Evolutionary conservation across 192 early-diverging fungal genomes (phyloP).

Genomic region (Coemansia sp.): DNA sequence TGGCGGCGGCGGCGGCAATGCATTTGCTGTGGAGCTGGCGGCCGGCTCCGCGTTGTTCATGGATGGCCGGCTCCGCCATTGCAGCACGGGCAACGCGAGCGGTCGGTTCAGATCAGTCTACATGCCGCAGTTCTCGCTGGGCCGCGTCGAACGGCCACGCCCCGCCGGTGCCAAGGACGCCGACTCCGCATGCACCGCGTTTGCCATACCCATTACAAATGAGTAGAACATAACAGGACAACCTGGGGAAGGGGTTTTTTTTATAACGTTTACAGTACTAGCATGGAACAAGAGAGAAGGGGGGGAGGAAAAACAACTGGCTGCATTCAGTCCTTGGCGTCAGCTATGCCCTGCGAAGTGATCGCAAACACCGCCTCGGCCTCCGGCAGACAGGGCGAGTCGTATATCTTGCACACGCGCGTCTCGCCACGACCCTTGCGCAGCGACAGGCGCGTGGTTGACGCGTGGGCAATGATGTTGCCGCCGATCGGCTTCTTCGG

Average conservation of each 20-base stretch:
- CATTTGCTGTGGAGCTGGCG: slow-evolving; percentile 19
- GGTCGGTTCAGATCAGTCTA: slow-evolving; percentile 28
- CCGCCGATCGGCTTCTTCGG: slow-evolving; percentile 97
- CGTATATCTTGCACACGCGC: slow-evolving; percentile 95
- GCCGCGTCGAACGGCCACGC: slow-evolving; percentile 3
- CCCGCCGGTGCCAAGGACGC: neutral
- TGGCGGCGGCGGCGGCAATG: neutral
- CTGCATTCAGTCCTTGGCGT: slow-evolving; percentile 69
- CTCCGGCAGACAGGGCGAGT: slow-evolving; percentile 93
- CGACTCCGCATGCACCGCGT: slow-evolving; percentile 7
- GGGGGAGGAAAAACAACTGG: slow-evolving; percentile 4
- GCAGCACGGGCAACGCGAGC: slow-evolving; percentile 27
- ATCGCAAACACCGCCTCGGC: slow-evolving; percentile 92
- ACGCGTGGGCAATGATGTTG: slow-evolving; percentile 98
- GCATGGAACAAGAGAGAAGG: neutral
- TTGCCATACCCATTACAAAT: slow-evolving; percentile 19
- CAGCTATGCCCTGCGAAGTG: slow-evolving; percentile 81
- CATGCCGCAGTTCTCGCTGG: slow-evolving; percentile 51
- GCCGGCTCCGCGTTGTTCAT: slow-evolving; percentile 47
- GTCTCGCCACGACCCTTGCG: slow-evolving; percentile 90
- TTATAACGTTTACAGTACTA: neutral
- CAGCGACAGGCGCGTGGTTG: slow-evolving; percentile 89
- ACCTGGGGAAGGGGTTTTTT: neutral
- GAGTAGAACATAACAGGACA: neutral
- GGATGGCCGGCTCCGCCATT: slow-evolving; percentile 47